phyloP scores from a whole-genome alignment of 2,329 filamentous ascomycete species.

The Diaporthe batatas region DNA sequence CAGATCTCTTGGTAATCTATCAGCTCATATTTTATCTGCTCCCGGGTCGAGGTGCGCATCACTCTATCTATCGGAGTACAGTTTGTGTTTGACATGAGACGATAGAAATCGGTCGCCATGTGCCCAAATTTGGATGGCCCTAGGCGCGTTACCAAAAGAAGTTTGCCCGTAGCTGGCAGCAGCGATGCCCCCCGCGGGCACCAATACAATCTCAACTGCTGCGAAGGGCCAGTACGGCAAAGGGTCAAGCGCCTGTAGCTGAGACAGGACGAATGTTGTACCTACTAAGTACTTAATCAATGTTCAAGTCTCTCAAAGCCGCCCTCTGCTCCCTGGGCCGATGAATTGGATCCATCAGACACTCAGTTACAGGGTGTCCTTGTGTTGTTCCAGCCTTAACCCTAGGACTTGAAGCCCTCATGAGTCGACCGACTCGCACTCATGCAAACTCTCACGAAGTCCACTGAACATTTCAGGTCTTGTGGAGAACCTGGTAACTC shows the following conservation, averaged over 20 bases:
- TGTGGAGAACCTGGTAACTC: neutral
- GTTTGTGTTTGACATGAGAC: slow-evolving; percentile 2
- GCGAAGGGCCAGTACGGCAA: neutral
- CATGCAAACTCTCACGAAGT: neutral
- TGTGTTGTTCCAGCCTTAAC: too few relatives aligned
- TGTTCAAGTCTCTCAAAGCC: neutral
- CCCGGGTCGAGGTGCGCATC: slow-evolving; percentile 1
- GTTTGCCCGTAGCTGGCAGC: neutral
- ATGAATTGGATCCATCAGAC: neutral
- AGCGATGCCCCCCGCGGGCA: slow-evolving; percentile 1
- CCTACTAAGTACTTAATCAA: too few relatives aligned
- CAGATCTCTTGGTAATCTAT: slow-evolving; percentile 16
- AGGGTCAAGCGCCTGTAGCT: neutral
- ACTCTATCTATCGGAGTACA: slow-evolving; percentile 5
- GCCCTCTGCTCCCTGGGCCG: neutral
- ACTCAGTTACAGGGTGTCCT: neutral
- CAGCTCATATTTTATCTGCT: slow-evolving; percentile 13
- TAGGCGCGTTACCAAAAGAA: neutral
- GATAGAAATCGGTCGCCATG: neutral
- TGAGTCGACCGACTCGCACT: neutral
- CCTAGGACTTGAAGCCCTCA: neutral
- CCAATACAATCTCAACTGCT: neutral
- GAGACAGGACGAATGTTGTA: neutral
- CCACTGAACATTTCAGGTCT: slow-evolving; percentile 11
- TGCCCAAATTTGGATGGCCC: neutral